Evolutionary conservation across 1,139 yeast genomes (phyloP), one percentile per base, ranked within the genome.

Genomic region (Candida sojae): DNA sequence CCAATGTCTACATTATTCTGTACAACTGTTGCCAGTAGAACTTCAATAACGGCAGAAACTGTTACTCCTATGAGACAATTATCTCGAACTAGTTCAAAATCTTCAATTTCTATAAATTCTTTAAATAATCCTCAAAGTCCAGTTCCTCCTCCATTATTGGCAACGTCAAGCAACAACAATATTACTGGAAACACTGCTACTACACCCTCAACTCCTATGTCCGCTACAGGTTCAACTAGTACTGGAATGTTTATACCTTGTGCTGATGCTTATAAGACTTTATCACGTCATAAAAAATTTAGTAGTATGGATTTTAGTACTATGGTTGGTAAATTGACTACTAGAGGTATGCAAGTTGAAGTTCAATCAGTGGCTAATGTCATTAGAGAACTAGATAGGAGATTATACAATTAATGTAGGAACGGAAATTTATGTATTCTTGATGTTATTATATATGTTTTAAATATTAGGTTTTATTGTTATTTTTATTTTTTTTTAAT

Each of bases 1-100:
- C 96, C 96, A 38, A 84, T 89, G 91, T 86, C 93, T 5, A 88
- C 96, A 1, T 70, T 89, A 36, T 90, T 90, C 69, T 90, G 97
- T 68, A 84, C 95, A 1, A 87, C 96, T 0, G 83, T 89, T 38
- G 96, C 96, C 5, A 79, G 79, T 48, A 78, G 77, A 56, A 56
- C 49, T 23, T 47, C 52, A 48, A 48, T 46, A 39, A 23, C 32
- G 12, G 46, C 43, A 17, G 39, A 34, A 29, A 26, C 44, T 5
- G 45, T 42, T 10, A 35, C 52, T 43, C 23, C 47, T 25, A 44
- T 39, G 45, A 41, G 48, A 34, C 45, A 52, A 39, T 44, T 47
- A 13, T 51, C 59, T 21, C 35, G 50, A 29, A 43, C 48, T 33
- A 49, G 53, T 40, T 48, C 61, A 2, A 48, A 55, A 39, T 43